A percentile compares a stretch with the other conserved stretches of the same genome.
Conservation (phyloP, 495 filamentous ascomycete genomes). For the Penicillium desertorum region DNA sequence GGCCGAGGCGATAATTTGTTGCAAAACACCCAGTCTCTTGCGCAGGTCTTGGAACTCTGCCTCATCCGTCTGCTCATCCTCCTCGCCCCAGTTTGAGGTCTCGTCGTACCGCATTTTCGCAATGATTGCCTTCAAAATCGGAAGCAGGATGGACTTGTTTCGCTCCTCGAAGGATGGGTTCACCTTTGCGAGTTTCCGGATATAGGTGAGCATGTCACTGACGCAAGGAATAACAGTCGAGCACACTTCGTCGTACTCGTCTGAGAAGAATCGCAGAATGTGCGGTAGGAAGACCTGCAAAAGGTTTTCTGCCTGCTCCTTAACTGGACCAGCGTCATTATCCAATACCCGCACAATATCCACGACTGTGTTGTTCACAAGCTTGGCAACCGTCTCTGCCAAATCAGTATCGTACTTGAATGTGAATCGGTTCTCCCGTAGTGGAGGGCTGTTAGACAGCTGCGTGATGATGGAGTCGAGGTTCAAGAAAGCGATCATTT, state of each 20-base stretch:
- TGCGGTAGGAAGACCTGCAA: constrained; percentile 79
- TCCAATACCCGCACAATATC: constrained; percentile 83
- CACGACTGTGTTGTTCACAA: constrained; percentile 84
- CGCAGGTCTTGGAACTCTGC: constrained; percentile 97
- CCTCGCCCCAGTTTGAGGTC: constrained; percentile 88
- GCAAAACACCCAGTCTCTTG: constrained; percentile 80
- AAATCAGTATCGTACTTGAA: constrained; percentile 89
- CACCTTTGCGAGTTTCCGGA: constrained; percentile 70
- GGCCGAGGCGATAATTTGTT: constrained; percentile 84
- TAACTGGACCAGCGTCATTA: constrained; percentile 53
- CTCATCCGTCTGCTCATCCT: constrained; percentile 93
- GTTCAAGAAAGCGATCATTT: constrained; percentile 89
- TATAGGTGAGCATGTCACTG: constrained; percentile 82
- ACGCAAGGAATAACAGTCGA: constrained; percentile 89
- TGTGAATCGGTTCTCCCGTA: constrained; percentile 74
- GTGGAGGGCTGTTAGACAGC: constrained; percentile 73
- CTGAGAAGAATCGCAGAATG: constrained; percentile 88
- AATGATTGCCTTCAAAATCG: constrained; percentile 87
- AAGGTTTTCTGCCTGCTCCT: constrained; percentile 66
- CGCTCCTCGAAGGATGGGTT: constrained; percentile 60
- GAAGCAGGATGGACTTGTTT: constrained; percentile 75
- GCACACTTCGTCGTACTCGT: constrained; percentile 97
- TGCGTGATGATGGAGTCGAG: constrained; percentile 77
- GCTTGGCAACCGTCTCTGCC: constrained; percentile 88
- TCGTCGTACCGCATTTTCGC: constrained; percentile 96